phyloP scores from a whole-genome alignment of 257 asterid species.

The Rauvolfia tetraphylla region DNA sequence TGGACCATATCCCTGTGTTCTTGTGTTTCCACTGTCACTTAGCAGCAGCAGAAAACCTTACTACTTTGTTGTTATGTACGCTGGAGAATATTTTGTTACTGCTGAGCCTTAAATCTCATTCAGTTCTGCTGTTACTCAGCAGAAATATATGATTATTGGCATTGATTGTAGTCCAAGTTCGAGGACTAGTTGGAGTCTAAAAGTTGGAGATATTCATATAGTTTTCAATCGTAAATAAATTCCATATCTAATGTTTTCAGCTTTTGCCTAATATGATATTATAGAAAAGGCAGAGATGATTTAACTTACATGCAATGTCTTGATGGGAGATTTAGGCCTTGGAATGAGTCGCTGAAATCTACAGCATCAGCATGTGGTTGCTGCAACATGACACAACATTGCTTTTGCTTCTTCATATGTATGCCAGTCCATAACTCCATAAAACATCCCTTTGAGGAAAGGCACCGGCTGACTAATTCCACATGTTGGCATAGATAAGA shows the following conservation, averaged over 20 bases:
- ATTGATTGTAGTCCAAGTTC: too few relatives aligned
- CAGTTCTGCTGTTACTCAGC: background rate
- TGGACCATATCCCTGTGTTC: too few relatives aligned
- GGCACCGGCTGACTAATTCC: background rate
- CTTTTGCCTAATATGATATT: too few relatives aligned
- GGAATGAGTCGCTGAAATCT: background rate
- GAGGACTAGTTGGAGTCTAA: background rate
- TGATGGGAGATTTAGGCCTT: background rate
- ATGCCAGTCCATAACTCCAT: slow-evolving; percentile 1
- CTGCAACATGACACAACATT: slow-evolving; percentile 11
- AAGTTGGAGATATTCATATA: too few relatives aligned
- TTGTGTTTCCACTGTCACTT: too few relatives aligned
- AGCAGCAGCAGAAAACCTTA: background rate
- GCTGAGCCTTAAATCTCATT: background rate
- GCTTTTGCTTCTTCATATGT: slow-evolving; percentile 13
- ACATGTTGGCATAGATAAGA: slow-evolving; percentile 11
- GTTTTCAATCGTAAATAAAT: too few relatives aligned
- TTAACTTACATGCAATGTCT: too few relatives aligned
- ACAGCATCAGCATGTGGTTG: slow-evolving; percentile 8
- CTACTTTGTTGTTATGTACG: background rate
- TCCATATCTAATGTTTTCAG: too few relatives aligned
- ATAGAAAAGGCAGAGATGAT: too few relatives aligned
- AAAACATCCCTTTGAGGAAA: background rate
- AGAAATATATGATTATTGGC: background rate
- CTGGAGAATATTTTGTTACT: background rate